phyloP scores from a whole-genome alignment of 106 monocot genomes.

The Platanthera guangdongensis region DNA sequence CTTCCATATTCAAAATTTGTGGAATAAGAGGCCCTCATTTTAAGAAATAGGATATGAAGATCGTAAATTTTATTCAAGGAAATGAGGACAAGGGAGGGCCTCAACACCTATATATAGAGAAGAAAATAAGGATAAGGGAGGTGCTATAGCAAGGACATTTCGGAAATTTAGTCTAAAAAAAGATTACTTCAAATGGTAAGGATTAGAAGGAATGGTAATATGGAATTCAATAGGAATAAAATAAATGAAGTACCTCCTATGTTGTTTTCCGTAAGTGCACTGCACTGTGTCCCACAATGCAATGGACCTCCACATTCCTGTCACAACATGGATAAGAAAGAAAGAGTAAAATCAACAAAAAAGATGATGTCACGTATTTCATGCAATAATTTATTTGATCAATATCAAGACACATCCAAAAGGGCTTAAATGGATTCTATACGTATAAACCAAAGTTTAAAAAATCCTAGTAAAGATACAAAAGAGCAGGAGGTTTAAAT shows the following conservation, averaged over 20 bases:
- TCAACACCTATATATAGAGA: too few relatives aligned
- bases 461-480: neutral
- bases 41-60: neutral
- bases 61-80: neutral
- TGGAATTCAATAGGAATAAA: neutral
- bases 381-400: neutral
- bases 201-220: neutral
- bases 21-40: neutral
- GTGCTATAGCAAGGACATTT: neutral
- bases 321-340: neutral
- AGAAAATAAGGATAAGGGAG: neutral
- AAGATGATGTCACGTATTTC: neutral
- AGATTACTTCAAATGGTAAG: neutral
- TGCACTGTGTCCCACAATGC: slow-evolving; percentile 7
- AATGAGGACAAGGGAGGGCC: neutral
- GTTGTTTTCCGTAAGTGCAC: slow-evolving; percentile 6
- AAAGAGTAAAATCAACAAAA: neutral
- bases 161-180: neutral
- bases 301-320: slow-evolving; percentile 9
- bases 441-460: neutral
- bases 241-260: slow-evolving; percentile 8
- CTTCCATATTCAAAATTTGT: neutral
- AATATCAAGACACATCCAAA: slow-evolving; percentile 2
- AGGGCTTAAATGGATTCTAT: neutral
- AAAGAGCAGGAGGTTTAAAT: neutral